These are phyloP conservation scores for Tolypocladium paradoxum DNA, from an alignment of 2,329 filamentous ascomycete species.

Conservation along the genomic window DNA sequence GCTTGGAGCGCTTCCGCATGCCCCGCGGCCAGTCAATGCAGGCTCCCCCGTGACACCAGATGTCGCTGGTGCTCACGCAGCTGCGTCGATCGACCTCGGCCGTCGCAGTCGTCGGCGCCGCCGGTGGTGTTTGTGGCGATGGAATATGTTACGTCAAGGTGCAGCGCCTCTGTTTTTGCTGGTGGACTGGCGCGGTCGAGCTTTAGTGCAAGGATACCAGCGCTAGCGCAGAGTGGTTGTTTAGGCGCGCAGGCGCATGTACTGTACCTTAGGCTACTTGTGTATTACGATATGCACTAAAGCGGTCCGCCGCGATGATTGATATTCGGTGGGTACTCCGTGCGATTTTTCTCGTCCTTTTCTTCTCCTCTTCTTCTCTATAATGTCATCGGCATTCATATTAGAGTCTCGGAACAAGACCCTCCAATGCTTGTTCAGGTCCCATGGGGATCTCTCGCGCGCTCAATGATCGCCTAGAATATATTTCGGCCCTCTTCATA, in stretches of 20 bases:
- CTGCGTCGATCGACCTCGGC: not conserved
- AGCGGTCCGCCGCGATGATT: slow-evolving; percentile 2
- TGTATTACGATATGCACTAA: slow-evolving; percentile 16
- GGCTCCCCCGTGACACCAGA: not conserved
- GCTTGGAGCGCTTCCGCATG: not conserved
- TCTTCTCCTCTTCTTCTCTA: slow-evolving; percentile 35
- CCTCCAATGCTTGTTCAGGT: slow-evolving; percentile 87
- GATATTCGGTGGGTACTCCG: slow-evolving; percentile 1
- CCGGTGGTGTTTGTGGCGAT: not conserved
- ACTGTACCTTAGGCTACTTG: no score
- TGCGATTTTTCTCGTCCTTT: slow-evolving; percentile 15
- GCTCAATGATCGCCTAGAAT: slow-evolving; percentile 97
- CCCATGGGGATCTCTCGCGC: slow-evolving; percentile 73
- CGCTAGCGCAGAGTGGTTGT: not conserved
- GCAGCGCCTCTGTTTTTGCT: slow-evolving; percentile 3
- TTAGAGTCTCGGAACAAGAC: slow-evolving; percentile 99
- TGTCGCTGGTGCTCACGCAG: not conserved
- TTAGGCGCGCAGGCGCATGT: not conserved
- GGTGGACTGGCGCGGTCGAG: slow-evolving; percentile 12
- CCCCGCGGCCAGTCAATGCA: not conserved
- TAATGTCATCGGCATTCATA: slow-evolving; percentile 83
- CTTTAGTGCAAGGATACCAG: not conserved
- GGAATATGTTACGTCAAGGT: not conserved
- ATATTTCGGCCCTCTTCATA: slow-evolving; percentile 58
- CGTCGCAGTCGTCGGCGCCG: not conserved